Conservation (phyloP, 192 early-diverging fungal genomes). For the Jimgerdemannia flammicorona region DNA sequence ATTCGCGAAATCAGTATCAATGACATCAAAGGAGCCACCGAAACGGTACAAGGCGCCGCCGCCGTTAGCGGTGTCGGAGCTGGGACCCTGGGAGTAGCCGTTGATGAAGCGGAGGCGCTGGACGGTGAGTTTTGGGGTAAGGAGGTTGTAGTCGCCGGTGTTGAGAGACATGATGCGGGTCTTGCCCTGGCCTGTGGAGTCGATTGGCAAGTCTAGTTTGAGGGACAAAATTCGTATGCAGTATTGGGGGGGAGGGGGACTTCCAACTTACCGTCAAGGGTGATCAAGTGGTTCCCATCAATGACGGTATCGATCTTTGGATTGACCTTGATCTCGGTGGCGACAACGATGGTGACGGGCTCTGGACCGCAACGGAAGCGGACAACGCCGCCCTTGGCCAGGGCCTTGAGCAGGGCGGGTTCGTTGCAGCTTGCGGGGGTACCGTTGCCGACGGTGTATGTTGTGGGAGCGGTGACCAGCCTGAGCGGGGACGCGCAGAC, state of each 20-base stretch:
- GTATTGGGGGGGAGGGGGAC: neutral
- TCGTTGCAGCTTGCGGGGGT: neutral
- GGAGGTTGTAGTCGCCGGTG: conserved; percentile 1
- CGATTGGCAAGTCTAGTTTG: neutral
- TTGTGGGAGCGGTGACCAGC: neutral
- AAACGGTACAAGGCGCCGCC: neutral
- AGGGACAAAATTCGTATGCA: neutral
- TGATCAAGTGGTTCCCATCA: neutral
- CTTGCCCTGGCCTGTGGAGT: neutral
- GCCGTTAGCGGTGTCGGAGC: neutral
- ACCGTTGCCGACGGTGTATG: neutral
- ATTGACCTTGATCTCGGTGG: neutral
- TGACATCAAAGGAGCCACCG: conserved; percentile 1
- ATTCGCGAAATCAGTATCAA: conserved; percentile 2
- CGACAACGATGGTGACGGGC: neutral
- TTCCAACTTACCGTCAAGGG: neutral
- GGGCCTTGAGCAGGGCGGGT: neutral
- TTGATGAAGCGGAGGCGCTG: neutral
- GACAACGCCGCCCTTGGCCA: neutral
- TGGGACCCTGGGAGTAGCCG: neutral
- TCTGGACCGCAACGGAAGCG: neutral
- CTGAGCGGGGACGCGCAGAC: neutral
- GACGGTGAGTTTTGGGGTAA: neutral
- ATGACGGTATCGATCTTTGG: neutral
- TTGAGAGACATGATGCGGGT: conserved; percentile 1